These are phyloP conservation scores for Hygrophoropsis aurantiaca DNA, from an alignment of 768 basidiomycete genomes.

Conservation along the genomic window DNA sequence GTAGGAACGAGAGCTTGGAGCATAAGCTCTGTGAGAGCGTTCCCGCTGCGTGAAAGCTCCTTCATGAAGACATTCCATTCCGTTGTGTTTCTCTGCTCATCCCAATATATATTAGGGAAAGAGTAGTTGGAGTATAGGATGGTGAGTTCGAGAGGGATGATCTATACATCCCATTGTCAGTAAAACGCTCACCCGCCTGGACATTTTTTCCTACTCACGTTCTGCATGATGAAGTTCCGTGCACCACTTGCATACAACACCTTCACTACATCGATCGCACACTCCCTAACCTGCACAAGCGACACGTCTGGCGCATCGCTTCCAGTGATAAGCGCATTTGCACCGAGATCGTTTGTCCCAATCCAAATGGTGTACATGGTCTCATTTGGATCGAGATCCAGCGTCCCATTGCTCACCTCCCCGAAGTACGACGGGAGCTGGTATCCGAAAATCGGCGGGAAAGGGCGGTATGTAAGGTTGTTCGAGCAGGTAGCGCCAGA, in stretches of 20 bases:
- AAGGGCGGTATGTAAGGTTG: constrained; percentile 51
- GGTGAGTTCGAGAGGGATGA: constrained; percentile 48
- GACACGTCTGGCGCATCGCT: constrained; percentile 43
- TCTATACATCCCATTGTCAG: constrained; percentile 28
- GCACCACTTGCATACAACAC: constrained; percentile 52
- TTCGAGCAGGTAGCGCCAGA: constrained; percentile 63
- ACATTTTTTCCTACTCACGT: constrained; percentile 36
- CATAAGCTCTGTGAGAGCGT: constrained; percentile 47
- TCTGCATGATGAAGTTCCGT: constrained; percentile 63
- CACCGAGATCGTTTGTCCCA: constrained; percentile 60
- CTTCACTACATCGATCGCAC: constrained; percentile 60
- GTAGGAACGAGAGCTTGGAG: constrained; percentile 43
- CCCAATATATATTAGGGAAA: constrained; percentile 48
- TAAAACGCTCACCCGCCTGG: background rate
- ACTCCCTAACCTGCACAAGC: constrained; percentile 50
- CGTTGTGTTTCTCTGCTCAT: constrained; percentile 45
- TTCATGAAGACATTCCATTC: constrained; percentile 53
- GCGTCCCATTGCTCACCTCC: constrained; percentile 37
- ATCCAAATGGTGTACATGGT: constrained; percentile 64
- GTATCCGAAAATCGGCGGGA: constrained; percentile 54
- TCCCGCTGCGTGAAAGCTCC: constrained; percentile 47
- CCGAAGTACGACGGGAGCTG: constrained; percentile 52
- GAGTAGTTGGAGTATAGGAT: constrained; percentile 43
- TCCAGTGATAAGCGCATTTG: constrained; percentile 49
- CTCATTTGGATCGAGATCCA: constrained; percentile 36